Evolutionary conservation across 1,139 yeast genomes (phyloP), one percentile per base, ranked within the genome.

Genomic region (Nakaseomyces bracarensis): DNA sequence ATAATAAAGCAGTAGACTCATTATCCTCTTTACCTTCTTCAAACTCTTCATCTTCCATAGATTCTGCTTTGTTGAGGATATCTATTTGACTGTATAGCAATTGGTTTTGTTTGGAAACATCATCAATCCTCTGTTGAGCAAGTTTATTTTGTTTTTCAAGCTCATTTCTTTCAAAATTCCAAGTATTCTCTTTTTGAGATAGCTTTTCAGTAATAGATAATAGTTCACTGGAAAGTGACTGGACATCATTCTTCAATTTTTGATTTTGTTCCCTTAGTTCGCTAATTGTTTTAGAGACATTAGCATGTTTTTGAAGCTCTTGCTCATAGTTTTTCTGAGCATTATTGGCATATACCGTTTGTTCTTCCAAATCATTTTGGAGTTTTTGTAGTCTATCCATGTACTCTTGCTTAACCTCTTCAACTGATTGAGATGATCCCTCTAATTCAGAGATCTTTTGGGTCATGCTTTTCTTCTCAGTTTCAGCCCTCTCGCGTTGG

Each of bases 51-150:
- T 27, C 40, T 9, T 14, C 22, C 14, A 15, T 27, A 6, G 41
- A 28, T 27, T 34, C 38, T n/a, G 38, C 31, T 33, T 52, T 51
- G 39, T 58, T 58, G 43, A 67, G 49, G 9, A 36, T 16, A 47
- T 85, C 94, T 30, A 86, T 63, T 58, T 84, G 94, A 49, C 78
- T 80, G 52, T 82, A 72, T 25, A 85, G 66, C 10, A 84, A 67
- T 39, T 73, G 68, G 56, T 85, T 83, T 55, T 85, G 95, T 18
- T 75, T 69, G 23, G 74, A 67, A 38, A 83, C 62, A 43, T 82
- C 91, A 21, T 72, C 68, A 22, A 75, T 57, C 49, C 77, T 72
- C 1, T 65, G 53, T 25, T 68, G 69, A 8, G 74, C 65, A 18
- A 62, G 55, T 10, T 67, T 68, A 40, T 82, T 57, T 45, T 82